phyloP scores from a whole-genome alignment of 257 asterid species.

The Penstemon davidsonii region DNA sequence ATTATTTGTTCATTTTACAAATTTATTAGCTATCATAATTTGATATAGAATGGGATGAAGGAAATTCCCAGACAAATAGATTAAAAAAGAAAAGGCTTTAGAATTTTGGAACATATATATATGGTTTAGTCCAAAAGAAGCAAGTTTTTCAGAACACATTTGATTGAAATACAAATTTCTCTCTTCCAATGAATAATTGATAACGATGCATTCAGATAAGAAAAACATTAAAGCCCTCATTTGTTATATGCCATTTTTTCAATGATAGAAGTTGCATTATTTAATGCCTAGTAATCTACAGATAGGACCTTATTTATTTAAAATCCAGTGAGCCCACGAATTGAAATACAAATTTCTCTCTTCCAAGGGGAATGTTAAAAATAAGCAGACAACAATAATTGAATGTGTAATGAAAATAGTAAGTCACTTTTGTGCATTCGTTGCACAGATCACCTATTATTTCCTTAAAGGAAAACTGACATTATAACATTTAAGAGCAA shows the following conservation, averaged over 20 bases:
- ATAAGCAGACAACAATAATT: slow-evolving; percentile 15
- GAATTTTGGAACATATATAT: no score
- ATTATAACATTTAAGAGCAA: no score
- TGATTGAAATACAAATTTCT: no score
- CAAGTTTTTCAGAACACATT: no score
- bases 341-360: background rate
- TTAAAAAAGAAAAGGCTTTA: no score
- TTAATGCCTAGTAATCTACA: slow-evolving; percentile 19
- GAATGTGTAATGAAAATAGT: background rate
- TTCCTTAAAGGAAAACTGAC: no score
- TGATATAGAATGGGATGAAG: no score
- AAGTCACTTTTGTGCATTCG: background rate
- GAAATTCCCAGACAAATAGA: no score
- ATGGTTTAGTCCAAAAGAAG: no score
- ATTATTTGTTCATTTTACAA: no score
- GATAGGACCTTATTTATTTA: slow-evolving; percentile 21
- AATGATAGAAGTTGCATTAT: slow-evolving; percentile 17
- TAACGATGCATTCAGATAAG: background rate
- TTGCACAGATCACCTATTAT: background rate
- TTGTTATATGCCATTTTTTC: slow-evolving; percentile 12
- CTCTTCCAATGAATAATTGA: background rate
- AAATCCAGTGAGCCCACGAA: slow-evolving; percentile 11
- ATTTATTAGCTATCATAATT: no score
- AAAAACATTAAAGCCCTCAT: background rate
- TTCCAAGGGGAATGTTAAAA: background rate